Evolutionary conservation across 78 protist species (phyloP).

Genomic region (Bigelowiella natans): DNA sequence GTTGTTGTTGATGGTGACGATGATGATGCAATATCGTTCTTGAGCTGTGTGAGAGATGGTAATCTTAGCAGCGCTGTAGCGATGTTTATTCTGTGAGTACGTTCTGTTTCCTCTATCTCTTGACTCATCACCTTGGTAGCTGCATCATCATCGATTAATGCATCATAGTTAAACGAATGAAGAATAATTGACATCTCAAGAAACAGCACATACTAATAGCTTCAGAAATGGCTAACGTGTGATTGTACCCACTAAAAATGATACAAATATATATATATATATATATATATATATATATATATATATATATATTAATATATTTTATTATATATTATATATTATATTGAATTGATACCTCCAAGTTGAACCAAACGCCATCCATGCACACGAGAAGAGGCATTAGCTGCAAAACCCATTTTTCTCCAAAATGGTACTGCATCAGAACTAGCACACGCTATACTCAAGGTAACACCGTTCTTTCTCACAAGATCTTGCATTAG

Average conservation of each 20-base stretch:
- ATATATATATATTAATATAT: neutral
- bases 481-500: neutral
- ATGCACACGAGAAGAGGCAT: neutral
- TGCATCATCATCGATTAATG: neutral
- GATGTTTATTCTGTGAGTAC: neutral
- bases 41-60: too few relatives aligned
- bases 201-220: neutral
- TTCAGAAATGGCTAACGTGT: neutral
- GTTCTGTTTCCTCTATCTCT: neutral
- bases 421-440: neutral
- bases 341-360: neutral
- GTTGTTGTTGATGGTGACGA: too few relatives aligned
- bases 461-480: too few relatives aligned
- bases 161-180: neutral
- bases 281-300: neutral
- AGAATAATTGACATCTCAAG: neutral
- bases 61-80: neutral
- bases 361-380: neutral
- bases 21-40: too few relatives aligned
- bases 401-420: neutral
- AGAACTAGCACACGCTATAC: neutral
- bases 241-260: neutral
- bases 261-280: neutral
- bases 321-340: neutral
- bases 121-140: neutral